Conservation (phyloP, 306 rosid genomes). For the Inga oerstediana region DNA sequence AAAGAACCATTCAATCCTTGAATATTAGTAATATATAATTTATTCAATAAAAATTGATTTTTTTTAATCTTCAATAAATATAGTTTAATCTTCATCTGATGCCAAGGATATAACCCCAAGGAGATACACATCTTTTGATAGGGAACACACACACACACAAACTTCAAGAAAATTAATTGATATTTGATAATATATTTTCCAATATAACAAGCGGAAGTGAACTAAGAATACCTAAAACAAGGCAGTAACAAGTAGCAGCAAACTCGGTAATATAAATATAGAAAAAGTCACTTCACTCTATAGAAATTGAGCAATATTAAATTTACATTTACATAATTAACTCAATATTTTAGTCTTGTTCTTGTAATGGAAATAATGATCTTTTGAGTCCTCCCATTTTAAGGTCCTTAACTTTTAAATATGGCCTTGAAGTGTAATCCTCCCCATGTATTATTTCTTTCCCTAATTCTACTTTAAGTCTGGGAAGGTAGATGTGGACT, state of each 20-base stretch:
- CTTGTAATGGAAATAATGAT: background rate
- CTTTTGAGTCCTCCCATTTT: background rate
- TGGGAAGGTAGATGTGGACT: slow-evolving; percentile 10
- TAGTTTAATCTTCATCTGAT: background rate
- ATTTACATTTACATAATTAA: background rate
- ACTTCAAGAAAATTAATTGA: too few relatives aligned
- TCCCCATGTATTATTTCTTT: background rate
- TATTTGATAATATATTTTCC: background rate
- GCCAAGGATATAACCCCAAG: background rate
- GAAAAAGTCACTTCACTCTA: background rate
- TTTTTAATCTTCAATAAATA: too few relatives aligned
- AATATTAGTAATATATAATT: background rate
- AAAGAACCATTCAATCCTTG: background rate
- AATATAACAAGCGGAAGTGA: background rate
- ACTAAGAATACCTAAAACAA: background rate
- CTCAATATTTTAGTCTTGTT: background rate
- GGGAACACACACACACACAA: too few relatives aligned
- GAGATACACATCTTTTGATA: too few relatives aligned
- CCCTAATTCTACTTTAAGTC: background rate
- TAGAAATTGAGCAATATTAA: background rate
- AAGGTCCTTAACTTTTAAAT: background rate
- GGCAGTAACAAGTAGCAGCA: background rate
- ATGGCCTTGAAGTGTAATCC: background rate
- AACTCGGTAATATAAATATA: background rate
- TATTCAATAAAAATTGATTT: background rate